These are phyloP conservation scores for Coemansia asiatica DNA, from an alignment of 192 early-diverging fungal genomes.

Conservation along the genomic window DNA sequence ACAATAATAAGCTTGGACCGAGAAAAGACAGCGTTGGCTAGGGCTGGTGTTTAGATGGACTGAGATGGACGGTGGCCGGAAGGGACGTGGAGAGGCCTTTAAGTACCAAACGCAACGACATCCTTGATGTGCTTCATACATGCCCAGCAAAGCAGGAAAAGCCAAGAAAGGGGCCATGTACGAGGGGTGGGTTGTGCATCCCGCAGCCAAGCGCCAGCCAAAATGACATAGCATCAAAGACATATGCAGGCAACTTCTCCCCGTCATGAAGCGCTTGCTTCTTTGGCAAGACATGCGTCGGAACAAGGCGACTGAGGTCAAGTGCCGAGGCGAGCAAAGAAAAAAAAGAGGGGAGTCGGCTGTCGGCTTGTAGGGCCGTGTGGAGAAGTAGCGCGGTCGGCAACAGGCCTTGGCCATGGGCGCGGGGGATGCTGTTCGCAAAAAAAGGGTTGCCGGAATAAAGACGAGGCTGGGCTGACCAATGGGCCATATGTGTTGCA, in stretches of 20 bases:
- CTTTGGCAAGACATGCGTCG: background rate
- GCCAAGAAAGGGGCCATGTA: background rate
- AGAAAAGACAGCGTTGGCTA: background rate
- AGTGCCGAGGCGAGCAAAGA: background rate
- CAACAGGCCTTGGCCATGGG: background rate
- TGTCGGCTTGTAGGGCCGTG: background rate
- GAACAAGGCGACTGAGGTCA: constrained; percentile 1
- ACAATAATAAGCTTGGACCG: background rate
- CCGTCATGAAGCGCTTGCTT: background rate
- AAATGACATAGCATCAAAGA: background rate
- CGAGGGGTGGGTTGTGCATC: background rate
- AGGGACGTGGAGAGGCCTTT: background rate
- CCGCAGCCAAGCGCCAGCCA: background rate
- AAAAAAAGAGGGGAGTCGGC: background rate
- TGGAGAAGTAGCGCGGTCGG: background rate
- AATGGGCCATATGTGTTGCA: too few relatives aligned
- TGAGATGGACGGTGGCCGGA: background rate
- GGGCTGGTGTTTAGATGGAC: too few relatives aligned
- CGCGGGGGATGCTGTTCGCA: background rate
- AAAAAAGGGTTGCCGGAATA: background rate
- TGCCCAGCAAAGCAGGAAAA: too few relatives aligned
- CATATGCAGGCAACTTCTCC: background rate
- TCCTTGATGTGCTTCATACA: too few relatives aligned
- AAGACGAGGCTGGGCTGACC: background rate
- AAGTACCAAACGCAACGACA: too few relatives aligned